Base-by-base conservation (phyloP, 208 protist genomes). In the Crithidia acanthocephali region DNA sequence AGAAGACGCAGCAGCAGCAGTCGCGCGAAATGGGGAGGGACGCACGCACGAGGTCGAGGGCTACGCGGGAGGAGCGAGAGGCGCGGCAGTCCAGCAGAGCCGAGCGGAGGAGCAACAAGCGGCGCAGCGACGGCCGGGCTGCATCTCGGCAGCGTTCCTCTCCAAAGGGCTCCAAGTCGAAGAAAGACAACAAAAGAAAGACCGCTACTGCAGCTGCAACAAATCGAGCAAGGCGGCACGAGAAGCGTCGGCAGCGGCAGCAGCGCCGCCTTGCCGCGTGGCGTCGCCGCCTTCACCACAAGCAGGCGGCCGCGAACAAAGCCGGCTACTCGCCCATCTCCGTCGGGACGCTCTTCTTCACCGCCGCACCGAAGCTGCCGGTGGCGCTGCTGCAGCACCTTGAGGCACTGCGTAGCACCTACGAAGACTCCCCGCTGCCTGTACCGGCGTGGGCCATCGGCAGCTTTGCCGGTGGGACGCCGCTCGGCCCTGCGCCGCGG, bases 291-390 rank as follows among this genome's bases (percentile, higher is more conserved):
- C 2, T 76, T 8, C 62, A 35, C 10, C 55, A 42, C 25, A 60
- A 59, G 62, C 71, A 53, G n/a, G 71, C 63, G 3, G 71, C 62
- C 25, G 44, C 56, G 7, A 63, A 0, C 25, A 63, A 62, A 25
- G 71, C 47, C 7, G 50, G 44, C 28, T 13, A 28, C 59, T 67
- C 68, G 0, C 72, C 72, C n/a, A n/a, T 77, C 11, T 68, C 72
- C 8, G 33, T 66, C 11, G 72, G 56, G 4, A 25, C 23, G n/a
- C 65, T 77, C 22, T 77, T 77, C 64, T 77, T 77, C 37, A 77
- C 64, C 0, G 59, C 58, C 9, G 64, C 63, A 22, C 72, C 72
- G 22, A 16, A 28, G 20, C 27, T 77, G 56, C 72, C 72, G 27
- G 2, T 22, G 25, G 30, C 20, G 45, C 27, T 77, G 45, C 47